phyloP scores from a whole-genome alignment of 257 asterid genomes.

The Handroanthus guayacan region DNA sequence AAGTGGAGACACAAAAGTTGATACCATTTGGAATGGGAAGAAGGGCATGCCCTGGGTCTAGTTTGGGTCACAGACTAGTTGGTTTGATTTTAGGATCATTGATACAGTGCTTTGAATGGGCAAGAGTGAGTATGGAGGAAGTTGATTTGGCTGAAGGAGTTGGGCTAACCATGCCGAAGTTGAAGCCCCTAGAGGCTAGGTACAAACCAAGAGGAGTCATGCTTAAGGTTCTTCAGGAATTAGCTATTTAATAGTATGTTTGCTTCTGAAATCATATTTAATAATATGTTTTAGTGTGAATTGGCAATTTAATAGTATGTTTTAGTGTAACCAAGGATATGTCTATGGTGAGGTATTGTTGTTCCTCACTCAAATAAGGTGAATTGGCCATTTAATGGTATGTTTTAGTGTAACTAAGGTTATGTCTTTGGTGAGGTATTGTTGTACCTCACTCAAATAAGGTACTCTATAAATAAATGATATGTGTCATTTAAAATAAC shows the following conservation, averaged over 20 bases:
- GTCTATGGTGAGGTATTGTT: no score
- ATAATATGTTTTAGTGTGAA: no score
- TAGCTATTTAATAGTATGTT: not conserved
- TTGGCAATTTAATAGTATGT: no score
- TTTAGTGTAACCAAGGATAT: no score
- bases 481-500: no score
- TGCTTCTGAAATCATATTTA: no score
- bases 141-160: constrained; percentile 48
- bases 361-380: no score
- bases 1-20: constrained; percentile 36
- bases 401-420: no score
- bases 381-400: no score
- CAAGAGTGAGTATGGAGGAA: constrained; percentile 27
- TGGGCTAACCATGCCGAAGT: constrained; percentile 54
- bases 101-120: constrained; percentile 56
- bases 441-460: no score
- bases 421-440: no score
- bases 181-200: constrained; percentile 46
- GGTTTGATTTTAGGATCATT: constrained; percentile 46
- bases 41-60: constrained; percentile 55
- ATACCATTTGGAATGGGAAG: constrained; percentile 55
- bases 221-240: constrained; percentile 17
- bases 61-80: constrained; percentile 46
- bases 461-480: no score
- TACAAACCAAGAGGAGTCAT: constrained; percentile 43